Conservation (phyloP, 345 rosid species). For the Aquilaria malaccensis region DNA sequence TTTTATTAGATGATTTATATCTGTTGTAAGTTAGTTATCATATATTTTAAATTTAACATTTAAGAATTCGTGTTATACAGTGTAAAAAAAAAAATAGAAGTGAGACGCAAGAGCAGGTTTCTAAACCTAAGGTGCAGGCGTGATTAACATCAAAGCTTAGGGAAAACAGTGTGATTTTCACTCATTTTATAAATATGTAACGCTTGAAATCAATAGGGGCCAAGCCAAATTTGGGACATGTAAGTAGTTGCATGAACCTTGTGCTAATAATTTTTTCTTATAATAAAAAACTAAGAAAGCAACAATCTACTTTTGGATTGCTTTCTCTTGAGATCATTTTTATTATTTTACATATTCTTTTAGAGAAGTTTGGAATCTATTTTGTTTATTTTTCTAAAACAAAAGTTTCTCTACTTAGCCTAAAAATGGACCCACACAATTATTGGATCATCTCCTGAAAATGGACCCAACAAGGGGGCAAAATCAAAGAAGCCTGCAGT, state of each 20-base stretch:
- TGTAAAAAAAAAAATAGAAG: no score
- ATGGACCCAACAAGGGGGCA: conserved; percentile 17
- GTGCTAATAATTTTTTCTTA: conserved; percentile 5
- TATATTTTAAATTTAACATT: no score
- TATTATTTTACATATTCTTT: not conserved
- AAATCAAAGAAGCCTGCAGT: conserved; percentile 18
- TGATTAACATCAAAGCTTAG: no score
- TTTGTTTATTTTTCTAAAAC: not conserved
- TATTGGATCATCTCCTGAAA: conserved; percentile 26
- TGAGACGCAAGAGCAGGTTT: no score
- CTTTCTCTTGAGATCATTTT: not conserved
- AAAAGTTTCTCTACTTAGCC: conserved; percentile 1
- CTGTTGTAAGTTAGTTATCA: no score
- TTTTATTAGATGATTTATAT: no score
- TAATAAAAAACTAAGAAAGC: not conserved
- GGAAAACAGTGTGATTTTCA: no score
- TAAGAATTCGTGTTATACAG: no score
- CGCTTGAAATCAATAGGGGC: conserved; percentile 4
- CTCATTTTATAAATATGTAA: no score
- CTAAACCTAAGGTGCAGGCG: no score
- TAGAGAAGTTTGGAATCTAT: not conserved
- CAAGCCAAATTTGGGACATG: not conserved
- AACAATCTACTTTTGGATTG: not conserved
- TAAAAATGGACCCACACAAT: conserved; percentile 17
- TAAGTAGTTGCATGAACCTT: conserved; percentile 6